A percentile compares a stretch with the other conserved stretches of the same genome.
Conservation (phyloP, 2,329 filamentous ascomycete genomes). For the Sclerotinia subarctica region DNA sequence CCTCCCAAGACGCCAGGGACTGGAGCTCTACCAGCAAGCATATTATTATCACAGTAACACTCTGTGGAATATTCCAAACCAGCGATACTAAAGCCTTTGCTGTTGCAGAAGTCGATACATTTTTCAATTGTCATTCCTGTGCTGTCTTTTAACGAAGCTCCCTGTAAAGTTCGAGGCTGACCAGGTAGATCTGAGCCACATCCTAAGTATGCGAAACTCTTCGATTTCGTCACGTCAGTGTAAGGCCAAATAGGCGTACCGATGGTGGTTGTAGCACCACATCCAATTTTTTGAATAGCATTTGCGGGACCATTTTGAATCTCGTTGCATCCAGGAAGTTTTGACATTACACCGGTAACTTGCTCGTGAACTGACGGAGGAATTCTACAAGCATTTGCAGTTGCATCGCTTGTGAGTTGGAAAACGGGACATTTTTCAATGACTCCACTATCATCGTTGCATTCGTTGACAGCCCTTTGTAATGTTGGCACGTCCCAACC, state of each 20-base stretch:
- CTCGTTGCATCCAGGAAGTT: constrained; percentile 55
- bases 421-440: constrained; percentile 46
- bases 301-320: constrained; percentile 30
- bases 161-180: constrained; percentile 38
- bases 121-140: constrained; percentile 29
- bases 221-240: constrained; percentile 45
- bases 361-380: constrained; percentile 45
- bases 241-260: constrained; percentile 46
- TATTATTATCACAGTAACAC: constrained; percentile 33
- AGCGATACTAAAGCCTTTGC: constrained; percentile 30
- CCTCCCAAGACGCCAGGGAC: constrained; percentile 8
- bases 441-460: constrained; percentile 44
- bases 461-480: constrained; percentile 49
- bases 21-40: constrained; percentile 22
- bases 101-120: constrained; percentile 38
- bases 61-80: constrained; percentile 39
- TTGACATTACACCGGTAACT: constrained; percentile 44
- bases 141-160: constrained; percentile 14
- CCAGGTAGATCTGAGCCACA: constrained; percentile 53
- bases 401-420: constrained; percentile 51
- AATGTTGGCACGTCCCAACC: constrained; percentile 52
- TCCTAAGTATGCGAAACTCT: constrained; percentile 57
- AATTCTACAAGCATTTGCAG: constrained; percentile 52
- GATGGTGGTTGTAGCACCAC: constrained; percentile 48
- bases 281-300: constrained; percentile 41